Evolutionary conservation across 106 monocot genomes (phyloP), one percentile per base, ranked within the genome.

Genomic region (Allium cepa): DNA sequence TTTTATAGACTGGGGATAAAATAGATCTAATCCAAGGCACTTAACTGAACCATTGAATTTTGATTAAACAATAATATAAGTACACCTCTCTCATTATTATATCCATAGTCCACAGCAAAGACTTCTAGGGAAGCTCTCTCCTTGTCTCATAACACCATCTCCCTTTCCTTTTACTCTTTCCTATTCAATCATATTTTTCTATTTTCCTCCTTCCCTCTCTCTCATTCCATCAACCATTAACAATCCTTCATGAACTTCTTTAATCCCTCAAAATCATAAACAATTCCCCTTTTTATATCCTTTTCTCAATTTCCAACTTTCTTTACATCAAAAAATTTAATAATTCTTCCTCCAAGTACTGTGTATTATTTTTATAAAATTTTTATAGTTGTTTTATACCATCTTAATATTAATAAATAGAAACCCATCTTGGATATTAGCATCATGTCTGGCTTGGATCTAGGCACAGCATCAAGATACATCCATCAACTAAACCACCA

Each of bases 361-460:
- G 36, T 36, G 36, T 36, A 36, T 36, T 36, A 36, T 36, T 36
- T 36, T 36, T 36, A 36, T 36, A 36, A 36, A 36, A 36, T 36
- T 36, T 36, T 36, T 36, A 36, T 36, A 36, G 36, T 36, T 36
- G 36, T 36, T 36, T 36, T 36, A 36, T 36, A 36, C 36, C 36
- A 36, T 36, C 36, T 36, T 36, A 36, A 5, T 36, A 36, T 36
- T 36, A 36, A 36, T 36, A 36, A 36, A 36, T 36, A 36, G 36
- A 36, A 36, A 36, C 36, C 36, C 36, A 36, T 36, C 36, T 81
- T 81, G 68, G 51, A 73, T 77, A 70, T 64, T 49, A 17, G 22
- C 67, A 74, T 10, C n/a, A 81, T 81, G 81, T 76, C 81, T 46
- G 81, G 81, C n/a, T 67, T 81, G 53, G 81, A 81, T 81, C 73